Conservation (phyloP, 352 stramenopile species). For the Lagenidium sp. region DNA sequence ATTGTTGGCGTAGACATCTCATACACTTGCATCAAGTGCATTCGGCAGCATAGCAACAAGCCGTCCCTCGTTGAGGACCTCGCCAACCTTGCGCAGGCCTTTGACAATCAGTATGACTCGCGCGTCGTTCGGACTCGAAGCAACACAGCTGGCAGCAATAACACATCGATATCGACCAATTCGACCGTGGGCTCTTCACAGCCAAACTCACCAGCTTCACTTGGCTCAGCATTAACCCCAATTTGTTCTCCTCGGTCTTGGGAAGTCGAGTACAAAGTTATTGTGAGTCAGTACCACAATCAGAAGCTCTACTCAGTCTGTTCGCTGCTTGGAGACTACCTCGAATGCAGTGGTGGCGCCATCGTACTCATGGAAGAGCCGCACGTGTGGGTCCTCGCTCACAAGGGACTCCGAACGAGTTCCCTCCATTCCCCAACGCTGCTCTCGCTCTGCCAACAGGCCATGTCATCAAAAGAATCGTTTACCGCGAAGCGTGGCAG, state of each 20-base stretch:
- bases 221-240: conserved; percentile 13
- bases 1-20: conserved; percentile 49
- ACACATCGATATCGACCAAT: background rate
- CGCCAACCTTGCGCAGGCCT: conserved; percentile 25
- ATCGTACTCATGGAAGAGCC: conserved; percentile 52
- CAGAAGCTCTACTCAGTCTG: conserved; percentile 66
- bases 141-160: conserved; percentile 1
- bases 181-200: background rate
- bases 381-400: conserved; percentile 57
- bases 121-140: background rate
- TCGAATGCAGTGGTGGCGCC: conserved; percentile 55
- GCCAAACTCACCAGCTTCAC: background rate
- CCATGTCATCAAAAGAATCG: conserved; percentile 25
- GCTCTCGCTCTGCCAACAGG: conserved; percentile 40
- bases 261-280: conserved; percentile 37
- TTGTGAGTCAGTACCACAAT: conserved; percentile 65
- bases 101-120: conserved; percentile 19
- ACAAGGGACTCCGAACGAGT: conserved; percentile 39
- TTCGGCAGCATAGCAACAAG: conserved; percentile 40
- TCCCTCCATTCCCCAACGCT: conserved; percentile 49
- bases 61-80: conserved; percentile 37
- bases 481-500: conserved; percentile 36
- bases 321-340: conserved; percentile 54
- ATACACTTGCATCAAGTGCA: conserved; percentile 54
- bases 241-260: conserved; percentile 16